Evolutionary conservation across 2,329 filamentous ascomycete genomes (phyloP), one percentile per base, ranked within the genome.

Genomic region (Chrysoporthe deuterocubensis): DNA sequence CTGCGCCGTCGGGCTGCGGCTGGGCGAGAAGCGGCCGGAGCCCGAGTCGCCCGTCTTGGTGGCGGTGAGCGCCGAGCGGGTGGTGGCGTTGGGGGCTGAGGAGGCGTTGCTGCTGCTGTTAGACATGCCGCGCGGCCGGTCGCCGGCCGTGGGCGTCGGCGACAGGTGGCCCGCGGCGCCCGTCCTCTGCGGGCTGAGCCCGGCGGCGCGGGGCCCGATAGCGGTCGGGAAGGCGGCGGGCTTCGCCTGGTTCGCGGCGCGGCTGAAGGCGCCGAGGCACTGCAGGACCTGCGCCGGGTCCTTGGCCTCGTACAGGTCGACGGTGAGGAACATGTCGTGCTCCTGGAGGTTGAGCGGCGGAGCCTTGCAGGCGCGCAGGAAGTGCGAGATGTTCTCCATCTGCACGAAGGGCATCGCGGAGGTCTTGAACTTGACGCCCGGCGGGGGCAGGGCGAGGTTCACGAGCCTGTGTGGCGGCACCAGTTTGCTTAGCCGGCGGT

Each of bases 341-440:
- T 94, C 90, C 67, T 93, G 94, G 69, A 99, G 89, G 79, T 90
- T 94, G 64, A 99, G 83, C 0, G 96, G 96, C 37, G 92, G 88
- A 62, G 87, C 83, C 79, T 97, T 92, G 82, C 94, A 97, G 69
- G 93, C 94, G 75, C 88, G 89, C 65, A 99, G 88, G 81, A 97
- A 99, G 76, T 97, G 93, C 4, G 94, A 96, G 76, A 99, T 97
- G 78, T 99, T 99, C 79, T 99, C 96, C 94, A 98, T 98, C 80
- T 99, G 96, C 52, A 98, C 95, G 77, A 99, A 99, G 0, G 96
- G 96, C 95, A 98, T 98, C 52, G 89, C 82, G 0, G 94, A 97
- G 76, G 91, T 85, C 81, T 98, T 98, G 86, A 92, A 98, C 78
- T 91, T 93, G 80, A 97, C 87, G 43, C 91, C 91, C 0, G 92